Evolutionary conservation across 2,329 filamentous ascomycete species (phyloP), one percentile per base, ranked within the genome.

Genomic region (Scytalidium sp.): DNA sequence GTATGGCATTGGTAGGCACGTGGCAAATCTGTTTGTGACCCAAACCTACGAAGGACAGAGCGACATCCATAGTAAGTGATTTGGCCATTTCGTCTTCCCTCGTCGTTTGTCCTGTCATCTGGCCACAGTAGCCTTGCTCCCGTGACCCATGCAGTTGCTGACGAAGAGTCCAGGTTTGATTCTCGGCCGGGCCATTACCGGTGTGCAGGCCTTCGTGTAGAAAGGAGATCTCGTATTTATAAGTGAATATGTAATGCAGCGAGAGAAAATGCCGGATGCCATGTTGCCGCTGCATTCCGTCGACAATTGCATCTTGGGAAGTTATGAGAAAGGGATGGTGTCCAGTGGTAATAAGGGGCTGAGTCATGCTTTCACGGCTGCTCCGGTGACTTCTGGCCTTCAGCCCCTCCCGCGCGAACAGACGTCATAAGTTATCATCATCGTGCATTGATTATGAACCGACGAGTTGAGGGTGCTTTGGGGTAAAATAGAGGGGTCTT

Each of bases 11-110:
- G 94, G 90, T 15, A 83, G 94, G 56, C 94, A 97, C 73, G 94
- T 97, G 51, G 87, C 93, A 50, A 99, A 99, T 68, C 70, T 99
- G 56, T 99, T 95, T 69, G 94, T 99, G 47, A 95, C 93, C 48
- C 93, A 97, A 74, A 97, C 93, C 2, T 99, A 99, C 61, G 94
- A 99, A 73, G 94, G 94, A 19, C 94, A 97, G 72, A 97, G 92
- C 65, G 94, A 97, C 71, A 97, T 97, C 66, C 94, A 97, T 70
- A 83, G 90, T 93, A 73, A 80, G 53, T 20, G 19, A 4, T 32
- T n/a, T 21, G 19, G 19, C 19, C 19, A 47, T 10, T 36, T 10
- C 50, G 41, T 45, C 52, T 10, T 27, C 19, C 22, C 36, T n/a
- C 9, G 29, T 27, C 5, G 19, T n/a, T 15, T n/a, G 4, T 36